Percentiles rank a stretch among this genome's conserved stretches.
Conservation (phyloP, 2,329 filamentous ascomycete species). For the Davidsoniella virescens region DNA sequence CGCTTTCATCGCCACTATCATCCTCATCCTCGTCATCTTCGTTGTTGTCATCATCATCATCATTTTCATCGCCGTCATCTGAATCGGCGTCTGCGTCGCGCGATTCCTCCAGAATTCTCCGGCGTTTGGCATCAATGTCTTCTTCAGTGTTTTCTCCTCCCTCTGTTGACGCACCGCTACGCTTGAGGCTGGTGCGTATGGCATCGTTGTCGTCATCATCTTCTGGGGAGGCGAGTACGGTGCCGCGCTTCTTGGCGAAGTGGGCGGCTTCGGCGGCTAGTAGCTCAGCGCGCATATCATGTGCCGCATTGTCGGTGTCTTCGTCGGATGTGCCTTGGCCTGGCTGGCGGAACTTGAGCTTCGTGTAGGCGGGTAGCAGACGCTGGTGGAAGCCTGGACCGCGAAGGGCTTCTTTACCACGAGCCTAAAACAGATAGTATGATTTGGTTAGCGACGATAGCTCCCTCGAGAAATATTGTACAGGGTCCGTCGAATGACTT, state of each 20-base stretch:
- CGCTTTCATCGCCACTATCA: constrained; percentile 33
- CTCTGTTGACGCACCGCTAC: constrained; percentile 20
- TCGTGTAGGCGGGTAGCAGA: constrained; percentile 81
- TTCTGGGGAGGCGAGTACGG: constrained; percentile 25
- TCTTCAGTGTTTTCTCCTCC: constrained; percentile 43
- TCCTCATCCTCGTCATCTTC: constrained; percentile 25
- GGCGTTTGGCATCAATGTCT: constrained; percentile 65
- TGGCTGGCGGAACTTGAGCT: constrained; percentile 73
- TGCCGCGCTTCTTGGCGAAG: constrained; percentile 68
- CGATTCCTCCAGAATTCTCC: constrained; percentile 75
- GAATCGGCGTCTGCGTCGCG: constrained; percentile 71
- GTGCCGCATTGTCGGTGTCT: constrained; percentile 38
- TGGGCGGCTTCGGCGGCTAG: constrained; percentile 76
- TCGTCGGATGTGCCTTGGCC: constrained; percentile 71
- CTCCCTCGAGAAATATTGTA: too few species aligned
- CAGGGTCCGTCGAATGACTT: constrained; percentile 18
- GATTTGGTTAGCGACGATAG: constrained; percentile 4
- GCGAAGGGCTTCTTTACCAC: constrained; percentile 85
- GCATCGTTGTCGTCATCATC: constrained; percentile 34
- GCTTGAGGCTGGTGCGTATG: constrained; percentile 16
- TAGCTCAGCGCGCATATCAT: constrained; percentile 80
- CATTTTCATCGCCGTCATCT: constrained; percentile 39
- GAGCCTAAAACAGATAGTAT: constrained; percentile 37
- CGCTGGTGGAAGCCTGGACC: constrained; percentile 93
- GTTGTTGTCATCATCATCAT: constrained; percentile 33